A percentile compares a stretch with the other conserved stretches of the same genome.
Evolutionary conservation across 148 eudicot genomes (phyloP).

Genomic region (Fallopia convolvulus): DNA sequence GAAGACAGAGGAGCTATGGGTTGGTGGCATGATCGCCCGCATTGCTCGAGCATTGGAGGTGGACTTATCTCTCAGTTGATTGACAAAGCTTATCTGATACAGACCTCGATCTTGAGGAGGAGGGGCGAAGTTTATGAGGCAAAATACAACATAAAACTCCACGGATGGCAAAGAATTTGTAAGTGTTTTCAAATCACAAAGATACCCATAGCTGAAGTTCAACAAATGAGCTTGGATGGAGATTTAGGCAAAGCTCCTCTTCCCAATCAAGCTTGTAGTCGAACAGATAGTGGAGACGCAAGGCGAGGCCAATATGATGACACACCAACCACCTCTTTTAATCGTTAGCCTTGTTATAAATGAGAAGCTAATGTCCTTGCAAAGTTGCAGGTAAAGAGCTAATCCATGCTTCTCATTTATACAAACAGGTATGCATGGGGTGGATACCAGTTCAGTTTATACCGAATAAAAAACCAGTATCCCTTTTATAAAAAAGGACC

Average conservation of each 20-base stretch:
- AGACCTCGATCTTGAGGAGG: no score
- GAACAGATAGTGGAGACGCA: slow-evolving; percentile 77
- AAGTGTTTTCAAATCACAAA: slow-evolving; percentile 94
- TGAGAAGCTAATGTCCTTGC: background rate
- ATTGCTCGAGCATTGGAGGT: no score
- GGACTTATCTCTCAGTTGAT: no score
- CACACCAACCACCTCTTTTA: slow-evolving; percentile 72
- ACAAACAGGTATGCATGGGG: no score
- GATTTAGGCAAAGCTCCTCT: slow-evolving; percentile 60
- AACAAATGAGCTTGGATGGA: slow-evolving; percentile 96
- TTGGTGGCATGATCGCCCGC: no score
- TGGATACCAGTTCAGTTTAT: no score
- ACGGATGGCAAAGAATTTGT: slow-evolving; percentile 72
- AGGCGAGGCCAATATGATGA: slow-evolving; percentile 88
- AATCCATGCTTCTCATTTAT: background rate
- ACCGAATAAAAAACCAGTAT: no score
- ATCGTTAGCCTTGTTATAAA: slow-evolving; percentile 26
- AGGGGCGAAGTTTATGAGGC: no score
- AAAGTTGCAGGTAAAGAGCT: slow-evolving; percentile 13
- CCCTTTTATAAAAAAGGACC: no score
- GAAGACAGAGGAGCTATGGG: no score
- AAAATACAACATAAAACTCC: background rate
- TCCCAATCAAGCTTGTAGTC: slow-evolving; percentile 85
- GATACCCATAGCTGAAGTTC: slow-evolving; percentile 84
- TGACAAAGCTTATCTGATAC: no score